A percentile compares a stretch with the other conserved stretches of the same genome.
Conservation (phyloP, 345 rosid genomes). For the Sonneratia alba region DNA sequence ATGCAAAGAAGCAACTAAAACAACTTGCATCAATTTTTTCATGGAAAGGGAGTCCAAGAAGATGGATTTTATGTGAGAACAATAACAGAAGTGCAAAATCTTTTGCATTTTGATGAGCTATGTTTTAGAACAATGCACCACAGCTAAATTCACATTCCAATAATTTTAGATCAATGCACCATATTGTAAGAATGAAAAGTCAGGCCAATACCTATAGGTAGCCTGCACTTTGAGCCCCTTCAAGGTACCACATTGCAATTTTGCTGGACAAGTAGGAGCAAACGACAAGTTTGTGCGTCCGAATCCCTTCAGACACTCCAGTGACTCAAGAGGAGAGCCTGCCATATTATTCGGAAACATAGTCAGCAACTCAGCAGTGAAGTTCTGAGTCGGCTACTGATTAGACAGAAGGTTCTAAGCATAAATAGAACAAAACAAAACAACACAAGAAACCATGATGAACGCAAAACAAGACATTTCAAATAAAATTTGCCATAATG, state of each 20-base stretch:
- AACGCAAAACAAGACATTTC: not conserved
- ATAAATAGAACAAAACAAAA: not conserved
- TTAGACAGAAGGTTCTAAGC: not conserved
- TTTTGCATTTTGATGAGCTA: not conserved
- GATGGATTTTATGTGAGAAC: not conserved
- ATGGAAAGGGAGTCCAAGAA: not conserved
- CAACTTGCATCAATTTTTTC: not conserved
- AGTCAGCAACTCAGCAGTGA: not conserved
- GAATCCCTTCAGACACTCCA: constrained; percentile 15
- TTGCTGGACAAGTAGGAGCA: constrained; percentile 23
- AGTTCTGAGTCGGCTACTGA: not conserved
- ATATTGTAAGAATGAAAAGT: not conserved
- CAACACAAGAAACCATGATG: not conserved
- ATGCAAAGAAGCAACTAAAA: not conserved
- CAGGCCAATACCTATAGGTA: constrained; percentile 41
- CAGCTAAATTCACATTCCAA: not conserved
- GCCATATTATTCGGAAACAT: constrained; percentile 6
- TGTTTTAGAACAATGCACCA: not conserved
- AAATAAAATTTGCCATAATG: not conserved
- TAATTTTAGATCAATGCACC: not conserved
- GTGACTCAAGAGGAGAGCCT: constrained; percentile 38
- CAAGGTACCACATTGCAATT: constrained; percentile 29
- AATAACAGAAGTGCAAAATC: not conserved
- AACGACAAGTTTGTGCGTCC: constrained; percentile 37
- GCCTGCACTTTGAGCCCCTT: constrained; percentile 52